A percentile compares a stretch with the other conserved stretches of the same genome.
Conservation (phyloP, 1,139 yeast genomes). For the Yamadazyma triangularis region DNA sequence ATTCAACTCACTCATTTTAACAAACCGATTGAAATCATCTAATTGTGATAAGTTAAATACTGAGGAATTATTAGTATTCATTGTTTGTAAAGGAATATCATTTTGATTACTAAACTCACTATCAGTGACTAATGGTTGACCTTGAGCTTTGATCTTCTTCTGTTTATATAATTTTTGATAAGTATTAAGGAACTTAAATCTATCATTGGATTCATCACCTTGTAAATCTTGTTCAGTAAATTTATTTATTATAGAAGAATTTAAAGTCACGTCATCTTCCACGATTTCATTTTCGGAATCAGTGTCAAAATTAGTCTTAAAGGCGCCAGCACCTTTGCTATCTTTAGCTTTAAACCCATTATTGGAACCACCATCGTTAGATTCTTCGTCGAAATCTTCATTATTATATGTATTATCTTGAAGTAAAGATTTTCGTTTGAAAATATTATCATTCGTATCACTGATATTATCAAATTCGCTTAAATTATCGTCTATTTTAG, state of each 20-base stretch:
- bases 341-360: constrained; percentile 2
- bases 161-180: constrained; percentile 20
- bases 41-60: constrained; percentile 31
- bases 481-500: constrained; percentile 1
- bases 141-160: constrained; percentile 11
- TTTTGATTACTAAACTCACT: constrained; percentile 5
- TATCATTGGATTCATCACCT: constrained; percentile 14
- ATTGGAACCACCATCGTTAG: constrained; percentile 7
- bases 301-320: constrained; percentile 13
- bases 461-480: constrained; percentile 1
- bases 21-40: constrained; percentile 34
- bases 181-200: constrained; percentile 26
- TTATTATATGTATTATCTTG: constrained; percentile 7
- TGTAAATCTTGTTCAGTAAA: constrained; percentile 13
- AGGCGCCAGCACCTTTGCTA: constrained; percentile 2
- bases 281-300: constrained; percentile 10
- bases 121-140: constrained; percentile 1
- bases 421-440: constrained; percentile 9
- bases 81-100: constrained; percentile 24
- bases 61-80: constrained; percentile 19
- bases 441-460: constrained; percentile 6
- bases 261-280: constrained; percentile 14
- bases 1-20: constrained; percentile 34
- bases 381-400: constrained; percentile 5
- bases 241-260: constrained; percentile 23